phyloP scores from a whole-genome alignment of 768 basidiomycete species.

The Amanita muscaria region DNA sequence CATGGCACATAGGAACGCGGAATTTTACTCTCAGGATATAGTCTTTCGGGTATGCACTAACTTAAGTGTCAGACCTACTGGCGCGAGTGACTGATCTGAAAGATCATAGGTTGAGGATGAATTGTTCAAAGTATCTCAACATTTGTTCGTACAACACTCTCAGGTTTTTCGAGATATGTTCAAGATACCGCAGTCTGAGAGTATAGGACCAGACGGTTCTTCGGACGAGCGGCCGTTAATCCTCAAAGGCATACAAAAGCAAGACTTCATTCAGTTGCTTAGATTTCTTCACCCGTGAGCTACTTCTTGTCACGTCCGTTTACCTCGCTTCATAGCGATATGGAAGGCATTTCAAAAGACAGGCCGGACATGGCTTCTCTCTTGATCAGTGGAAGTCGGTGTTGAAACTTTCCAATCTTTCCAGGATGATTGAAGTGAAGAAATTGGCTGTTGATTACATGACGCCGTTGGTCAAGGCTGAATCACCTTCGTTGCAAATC shows the following conservation, averaged over 20 bases:
- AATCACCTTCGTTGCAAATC: slow-evolving; percentile 21
- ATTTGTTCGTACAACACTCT: slow-evolving; percentile 17
- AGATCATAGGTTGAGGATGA: slow-evolving; percentile 18
- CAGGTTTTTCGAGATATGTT: slow-evolving; percentile 20
- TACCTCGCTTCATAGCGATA: not conserved
- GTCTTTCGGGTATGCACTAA: slow-evolving; percentile 1
- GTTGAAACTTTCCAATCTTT: slow-evolving; percentile 30
- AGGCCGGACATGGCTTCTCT: not conserved
- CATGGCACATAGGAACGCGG: not conserved
- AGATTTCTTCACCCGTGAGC: slow-evolving; percentile 20
- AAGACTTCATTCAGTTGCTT: slow-evolving; percentile 20
- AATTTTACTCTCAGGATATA: slow-evolving; percentile 2
- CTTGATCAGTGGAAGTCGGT: slow-evolving; percentile 28
- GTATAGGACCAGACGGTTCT: slow-evolving; percentile 15
- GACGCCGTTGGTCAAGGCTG: slow-evolving; percentile 1
- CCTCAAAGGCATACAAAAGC: slow-evolving; percentile 15
- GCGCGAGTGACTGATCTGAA: not conserved
- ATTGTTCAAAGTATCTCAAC: slow-evolving; percentile 21
- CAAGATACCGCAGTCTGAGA: slow-evolving; percentile 12
- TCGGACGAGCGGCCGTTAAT: slow-evolving; percentile 19
- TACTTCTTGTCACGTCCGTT: slow-evolving; percentile 9
- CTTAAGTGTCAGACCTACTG: not conserved
- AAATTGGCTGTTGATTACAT: slow-evolving; percentile 22
- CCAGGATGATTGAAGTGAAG: slow-evolving; percentile 25
- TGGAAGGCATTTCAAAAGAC: not conserved